These are phyloP conservation scores for Teratosphaeria gauchensis DNA, from an alignment of 2,329 filamentous ascomycete species.

Conservation along the genomic window DNA sequence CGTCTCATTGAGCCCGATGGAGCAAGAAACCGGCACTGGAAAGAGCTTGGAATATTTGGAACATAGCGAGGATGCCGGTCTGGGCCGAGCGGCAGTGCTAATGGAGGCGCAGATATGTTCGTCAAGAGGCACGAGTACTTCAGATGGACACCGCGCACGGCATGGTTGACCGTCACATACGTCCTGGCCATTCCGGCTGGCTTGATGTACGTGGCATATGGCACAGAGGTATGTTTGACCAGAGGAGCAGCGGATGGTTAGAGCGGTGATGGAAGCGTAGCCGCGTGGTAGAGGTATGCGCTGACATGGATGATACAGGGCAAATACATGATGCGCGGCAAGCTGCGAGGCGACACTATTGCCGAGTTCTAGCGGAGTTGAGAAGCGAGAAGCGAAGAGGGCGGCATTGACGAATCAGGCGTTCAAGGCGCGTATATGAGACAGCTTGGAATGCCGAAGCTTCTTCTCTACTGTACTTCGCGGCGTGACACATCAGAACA, in stretches of 20 bases:
- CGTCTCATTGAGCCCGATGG: conserved; percentile 10
- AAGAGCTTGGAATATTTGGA: conserved; percentile 1
- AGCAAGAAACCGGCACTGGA: not conserved
- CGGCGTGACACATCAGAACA: not conserved
- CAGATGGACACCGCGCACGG: conserved; percentile 80
- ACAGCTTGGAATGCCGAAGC: not conserved
- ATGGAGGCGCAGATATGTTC: conserved; percentile 56
- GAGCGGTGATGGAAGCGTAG: not conserved
- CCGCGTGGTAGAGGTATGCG: not conserved
- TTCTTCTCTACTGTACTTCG: not conserved
- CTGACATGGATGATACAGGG: conserved; percentile 47
- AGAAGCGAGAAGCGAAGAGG: no score
- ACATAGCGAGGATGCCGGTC: not conserved
- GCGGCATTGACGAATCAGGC: not conserved
- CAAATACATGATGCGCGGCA: conserved; percentile 74
- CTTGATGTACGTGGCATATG: conserved; percentile 63
- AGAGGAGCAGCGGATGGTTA: not conserved
- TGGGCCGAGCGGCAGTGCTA: not conserved
- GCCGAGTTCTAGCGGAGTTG: conserved; percentile 55
- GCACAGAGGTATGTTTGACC: conserved; percentile 67
- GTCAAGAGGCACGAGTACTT: conserved; percentile 88
- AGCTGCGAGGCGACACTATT: conserved; percentile 79
- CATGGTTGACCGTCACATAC: conserved; percentile 70
- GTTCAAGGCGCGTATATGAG: not conserved
- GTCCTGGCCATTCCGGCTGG: conserved; percentile 61